Conservation (phyloP, 495 filamentous ascomycete species). For the Penicillium ochrochloron region DNA sequence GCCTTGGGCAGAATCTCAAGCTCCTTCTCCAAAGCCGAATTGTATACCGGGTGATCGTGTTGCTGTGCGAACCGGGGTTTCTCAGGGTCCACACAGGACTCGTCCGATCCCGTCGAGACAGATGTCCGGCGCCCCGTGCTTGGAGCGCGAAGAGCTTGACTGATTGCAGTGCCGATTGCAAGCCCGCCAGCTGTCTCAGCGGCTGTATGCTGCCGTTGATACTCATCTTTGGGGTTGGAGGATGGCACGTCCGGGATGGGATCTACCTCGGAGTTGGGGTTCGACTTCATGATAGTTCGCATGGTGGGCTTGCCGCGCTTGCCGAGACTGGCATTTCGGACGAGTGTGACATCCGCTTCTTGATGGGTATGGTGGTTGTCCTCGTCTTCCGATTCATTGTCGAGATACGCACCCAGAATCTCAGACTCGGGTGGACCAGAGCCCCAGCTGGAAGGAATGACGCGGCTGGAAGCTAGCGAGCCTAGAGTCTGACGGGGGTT, state of each 20-base stretch:
- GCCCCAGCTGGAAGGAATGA: constrained; percentile 74
- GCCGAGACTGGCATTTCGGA: constrained; percentile 79
- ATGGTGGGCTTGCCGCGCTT: constrained; percentile 74
- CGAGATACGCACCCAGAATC: constrained; percentile 46
- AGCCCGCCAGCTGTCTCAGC: constrained; percentile 14
- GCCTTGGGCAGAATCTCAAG: constrained; percentile 40
- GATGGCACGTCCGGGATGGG: constrained; percentile 23
- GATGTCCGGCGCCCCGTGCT: constrained; percentile 31
- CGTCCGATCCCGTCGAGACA: constrained; percentile 35
- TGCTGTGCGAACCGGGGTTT: constrained; percentile 40
- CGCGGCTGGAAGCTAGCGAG: constrained; percentile 82
- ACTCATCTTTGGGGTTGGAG: constrained; percentile 13
- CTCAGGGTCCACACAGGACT: constrained; percentile 39
- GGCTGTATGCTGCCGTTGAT: constrained; percentile 26
- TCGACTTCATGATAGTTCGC: constrained; percentile 60
- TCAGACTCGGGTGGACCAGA: constrained; percentile 56
- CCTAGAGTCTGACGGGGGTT: constrained; percentile 54
- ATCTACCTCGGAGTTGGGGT: constrained; percentile 25
- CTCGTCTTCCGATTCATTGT: constrained; percentile 42
- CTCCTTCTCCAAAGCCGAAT: constrained; percentile 34
- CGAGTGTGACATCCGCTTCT: constrained; percentile 63
- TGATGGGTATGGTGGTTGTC: constrained; percentile 42
- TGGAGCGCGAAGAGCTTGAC: constrained; percentile 31
- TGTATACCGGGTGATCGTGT: constrained; percentile 11
- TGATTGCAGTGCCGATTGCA: constrained; percentile 16